Evolutionary conservation across 106 monocot species (phyloP), one percentile per base, ranked within the genome.

Genomic region (Ottelia alismoides): DNA sequence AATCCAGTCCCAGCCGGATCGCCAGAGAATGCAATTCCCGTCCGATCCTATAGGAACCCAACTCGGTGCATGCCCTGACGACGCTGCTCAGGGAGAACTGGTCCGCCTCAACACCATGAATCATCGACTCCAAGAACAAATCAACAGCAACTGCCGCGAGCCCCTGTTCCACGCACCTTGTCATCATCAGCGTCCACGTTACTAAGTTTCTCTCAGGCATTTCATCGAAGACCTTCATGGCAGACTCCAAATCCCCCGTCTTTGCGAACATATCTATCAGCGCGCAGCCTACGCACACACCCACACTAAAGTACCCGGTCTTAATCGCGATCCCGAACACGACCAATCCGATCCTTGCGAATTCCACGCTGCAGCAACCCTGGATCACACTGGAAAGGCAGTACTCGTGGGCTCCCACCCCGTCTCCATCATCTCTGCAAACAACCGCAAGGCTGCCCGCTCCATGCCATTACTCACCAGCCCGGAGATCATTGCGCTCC

Each of bases 131-230:
- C 10, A 68, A 12, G 62, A 92, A 92, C 58, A 92, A 45, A 11
- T 62, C 40, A 1, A 87, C 23, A 0, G 79, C 92, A 14, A 85
- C 68, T 31, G 58, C 31, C 17, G 28, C 64, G 25, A 43, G 46
- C 20, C 76, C 92, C 24, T 60, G 27, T 50, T 82, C 82, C 0
- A 63, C 58, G 26, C 72, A 82, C 29, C 92, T 57, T 5, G 87
- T 72, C 25, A 92, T 87, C 76, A 92, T 70, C 56, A 79, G 62
- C 4, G 92, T 87, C 87, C 87, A 87, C n/a, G 68, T 28, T 16
- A 93, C 83, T 28, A 64, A 55, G 51, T 75, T 87, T 49, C 49
- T 83, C n/a, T 72, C 75, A 1, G 46, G 22, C 69, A 80, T 75
- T 65, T 35, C 57, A 30, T 93, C 83, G 27, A 87, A 93, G 30